These are phyloP conservation scores for Parastagonospora nodorum DNA, from an alignment of 2,329 filamentous ascomycete species.

Conservation along the genomic window DNA sequence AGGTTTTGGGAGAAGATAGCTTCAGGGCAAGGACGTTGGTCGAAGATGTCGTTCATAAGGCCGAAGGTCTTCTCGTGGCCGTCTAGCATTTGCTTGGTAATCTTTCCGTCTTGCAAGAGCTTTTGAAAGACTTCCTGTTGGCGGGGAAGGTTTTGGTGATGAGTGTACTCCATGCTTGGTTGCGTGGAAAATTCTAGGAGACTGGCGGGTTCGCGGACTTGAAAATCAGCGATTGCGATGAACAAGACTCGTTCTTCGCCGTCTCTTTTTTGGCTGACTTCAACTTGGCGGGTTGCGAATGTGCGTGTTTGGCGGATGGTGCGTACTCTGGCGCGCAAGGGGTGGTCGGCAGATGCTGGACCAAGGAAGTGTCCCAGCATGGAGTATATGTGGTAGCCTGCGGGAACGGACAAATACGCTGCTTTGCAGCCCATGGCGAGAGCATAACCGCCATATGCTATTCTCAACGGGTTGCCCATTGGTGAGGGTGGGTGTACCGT, in stretches of 20 bases:
- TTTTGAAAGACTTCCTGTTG: background rate
- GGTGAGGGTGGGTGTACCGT: conserved; percentile 39
- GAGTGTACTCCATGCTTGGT: conserved; percentile 40
- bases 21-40: conserved; percentile 46
- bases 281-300: conserved; percentile 55
- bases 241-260: conserved; percentile 48
- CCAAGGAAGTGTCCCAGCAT: conserved; percentile 55
- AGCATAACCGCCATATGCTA: conserved; percentile 56
- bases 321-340: conserved; percentile 46
- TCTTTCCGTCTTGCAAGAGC: conserved; percentile 14
- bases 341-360: conserved; percentile 50
- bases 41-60: conserved; percentile 37
- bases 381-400: conserved; percentile 52
- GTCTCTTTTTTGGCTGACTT: conserved; percentile 50
- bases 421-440: conserved; percentile 50
- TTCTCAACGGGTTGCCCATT: conserved; percentile 43
- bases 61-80: conserved; percentile 37
- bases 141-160: conserved; percentile 16
- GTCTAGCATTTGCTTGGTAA: conserved; percentile 19
- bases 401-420: conserved; percentile 47
- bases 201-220: conserved; percentile 45
- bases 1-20: conserved; percentile 54
- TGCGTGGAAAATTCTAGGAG: conserved; percentile 48
- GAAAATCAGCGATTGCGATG: conserved; percentile 55
- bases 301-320: conserved; percentile 52